phyloP scores from a whole-genome alignment of 495 filamentous ascomycete genomes.

The Bacidia rubella region DNA sequence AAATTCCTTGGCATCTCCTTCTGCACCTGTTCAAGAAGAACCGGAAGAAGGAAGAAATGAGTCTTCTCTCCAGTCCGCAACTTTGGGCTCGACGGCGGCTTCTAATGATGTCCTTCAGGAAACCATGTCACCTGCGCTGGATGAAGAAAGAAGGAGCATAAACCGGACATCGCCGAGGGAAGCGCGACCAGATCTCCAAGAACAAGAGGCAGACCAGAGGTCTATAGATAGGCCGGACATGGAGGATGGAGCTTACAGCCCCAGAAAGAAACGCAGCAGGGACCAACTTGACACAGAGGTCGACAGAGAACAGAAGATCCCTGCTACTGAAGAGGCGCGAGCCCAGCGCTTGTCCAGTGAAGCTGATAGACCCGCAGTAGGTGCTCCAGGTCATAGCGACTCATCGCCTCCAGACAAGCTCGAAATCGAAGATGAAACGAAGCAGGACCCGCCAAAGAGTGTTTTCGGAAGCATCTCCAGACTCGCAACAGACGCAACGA shows the following conservation, averaged over 20 bases:
- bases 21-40: background rate
- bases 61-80: too few relatives aligned
- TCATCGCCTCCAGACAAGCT: background rate
- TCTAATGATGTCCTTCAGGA: too few relatives aligned
- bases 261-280: constrained; percentile 39
- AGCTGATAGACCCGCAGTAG: constrained; percentile 7
- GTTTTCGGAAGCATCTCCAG: constrained; percentile 41
- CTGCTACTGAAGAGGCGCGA: constrained; percentile 18
- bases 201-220: background rate
- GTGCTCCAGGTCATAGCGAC: background rate
- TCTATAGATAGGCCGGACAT: constrained; percentile 1
- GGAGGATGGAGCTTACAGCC: constrained; percentile 20
- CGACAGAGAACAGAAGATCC: constrained; percentile 19
- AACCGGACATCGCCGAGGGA: too few relatives aligned
- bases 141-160: too few relatives aligned
- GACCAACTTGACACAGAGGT: constrained; percentile 36
- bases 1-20: background rate
- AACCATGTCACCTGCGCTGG: too few relatives aligned
- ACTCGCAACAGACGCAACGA: constrained; percentile 33
- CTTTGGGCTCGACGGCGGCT: too few relatives aligned
- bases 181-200: too few relatives aligned
- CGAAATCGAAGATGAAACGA: background rate
- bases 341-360: constrained; percentile 19
- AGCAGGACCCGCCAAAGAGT: constrained; percentile 23
- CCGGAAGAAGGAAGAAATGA: background rate